phyloP scores from a whole-genome alignment of 495 filamentous ascomycete species.

The Trichocladium uniseriatum region DNA sequence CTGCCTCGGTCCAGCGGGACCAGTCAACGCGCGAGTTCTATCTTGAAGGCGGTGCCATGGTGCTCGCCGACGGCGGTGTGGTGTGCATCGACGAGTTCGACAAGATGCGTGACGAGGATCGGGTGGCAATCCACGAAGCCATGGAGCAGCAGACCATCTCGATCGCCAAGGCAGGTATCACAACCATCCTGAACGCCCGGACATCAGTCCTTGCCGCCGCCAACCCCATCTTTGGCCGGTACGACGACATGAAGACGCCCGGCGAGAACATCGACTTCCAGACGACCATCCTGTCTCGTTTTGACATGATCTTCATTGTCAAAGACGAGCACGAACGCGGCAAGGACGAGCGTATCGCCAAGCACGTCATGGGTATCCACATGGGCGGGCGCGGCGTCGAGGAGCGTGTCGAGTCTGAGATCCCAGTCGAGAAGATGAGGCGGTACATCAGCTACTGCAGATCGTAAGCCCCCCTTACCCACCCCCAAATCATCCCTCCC shows the following conservation, averaged over 20 bases:
- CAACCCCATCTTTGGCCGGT: constrained; percentile 95
- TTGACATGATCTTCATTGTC: constrained; percentile 99
- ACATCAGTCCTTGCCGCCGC: constrained; percentile 94
- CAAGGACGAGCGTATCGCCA: constrained; percentile 87
- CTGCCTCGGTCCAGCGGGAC: constrained; percentile 93
- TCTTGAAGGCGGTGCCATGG: constrained; percentile 97
- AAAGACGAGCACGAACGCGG: constrained; percentile 86
- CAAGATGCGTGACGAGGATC: constrained; percentile 99
- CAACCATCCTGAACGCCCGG: constrained; percentile 92
- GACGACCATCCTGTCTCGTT: constrained; percentile 95
- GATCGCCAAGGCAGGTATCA: constrained; percentile 98
- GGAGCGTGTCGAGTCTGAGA: constrained; percentile 74
- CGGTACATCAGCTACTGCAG: constrained; percentile 97
- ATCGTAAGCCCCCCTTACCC: constrained; percentile 49
- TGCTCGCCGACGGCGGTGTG: constrained; percentile 92
- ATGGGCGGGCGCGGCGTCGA: constrained; percentile 85
- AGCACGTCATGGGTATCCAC: constrained; percentile 95
- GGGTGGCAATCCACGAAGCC: constrained; percentile 98
- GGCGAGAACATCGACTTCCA: constrained; percentile 99
- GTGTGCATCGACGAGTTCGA: constrained; percentile 99
- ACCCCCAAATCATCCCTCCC: neutral
- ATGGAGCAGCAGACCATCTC: constrained; percentile 99
- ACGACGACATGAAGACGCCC: constrained; percentile 94
- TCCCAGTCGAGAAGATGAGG: constrained; percentile 93
- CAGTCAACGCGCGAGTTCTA: constrained; percentile 91